These are phyloP conservation scores for Trematosphaeria pertusa DNA, from an alignment of 2,329 filamentous ascomycete species.

Conservation along the genomic window DNA sequence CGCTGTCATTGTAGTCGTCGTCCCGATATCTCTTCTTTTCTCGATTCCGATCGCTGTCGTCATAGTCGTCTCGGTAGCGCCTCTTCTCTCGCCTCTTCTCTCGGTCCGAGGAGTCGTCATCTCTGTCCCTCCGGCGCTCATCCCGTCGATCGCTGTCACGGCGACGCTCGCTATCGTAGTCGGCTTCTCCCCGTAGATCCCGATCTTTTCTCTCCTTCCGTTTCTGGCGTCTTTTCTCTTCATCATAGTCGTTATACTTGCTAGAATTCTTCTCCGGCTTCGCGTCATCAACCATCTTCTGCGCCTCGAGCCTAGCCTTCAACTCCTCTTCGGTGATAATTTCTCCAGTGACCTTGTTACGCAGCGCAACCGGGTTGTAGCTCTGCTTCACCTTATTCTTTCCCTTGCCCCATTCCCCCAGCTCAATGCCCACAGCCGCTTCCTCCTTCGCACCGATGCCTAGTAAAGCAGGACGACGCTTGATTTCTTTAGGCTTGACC, in stretches of 20 bases:
- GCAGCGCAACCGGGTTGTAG: slow-evolving; percentile 68
- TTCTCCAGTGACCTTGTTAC: slow-evolving; percentile 68
- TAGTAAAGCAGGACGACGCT: slow-evolving; percentile 78
- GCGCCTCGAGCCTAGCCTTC: slow-evolving; percentile 57
- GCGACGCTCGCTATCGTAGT: slow-evolving; percentile 30
- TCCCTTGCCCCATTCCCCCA: slow-evolving; percentile 72
- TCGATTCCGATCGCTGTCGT: not conserved
- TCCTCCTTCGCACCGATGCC: slow-evolving; percentile 89
- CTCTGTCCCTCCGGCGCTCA: slow-evolving; percentile 3
- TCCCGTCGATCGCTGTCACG: slow-evolving; percentile 13
- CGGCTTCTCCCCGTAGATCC: slow-evolving; percentile 25
- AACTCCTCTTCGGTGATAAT: slow-evolving; percentile 68
- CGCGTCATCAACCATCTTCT: slow-evolving; percentile 52
- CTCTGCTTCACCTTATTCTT: slow-evolving; percentile 59
- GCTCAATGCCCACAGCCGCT: slow-evolving; percentile 66
- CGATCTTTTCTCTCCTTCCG: slow-evolving; percentile 22
- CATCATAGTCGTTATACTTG: slow-evolving; percentile 24
- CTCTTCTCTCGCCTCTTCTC: slow-evolving; percentile 10
- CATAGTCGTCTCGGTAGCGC: not conserved
- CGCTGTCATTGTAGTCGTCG: too few species aligned
- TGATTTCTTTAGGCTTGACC: slow-evolving; percentile 67
- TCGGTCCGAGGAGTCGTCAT: slow-evolving; percentile 14
- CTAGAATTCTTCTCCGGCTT: slow-evolving; percentile 28
- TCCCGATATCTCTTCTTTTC: slow-evolving; percentile 7
- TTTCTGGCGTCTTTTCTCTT: slow-evolving; percentile 24